Evolutionary conservation across 345 rosid genomes (phyloP).

Genomic region (Euphorbia tirucalli): DNA sequence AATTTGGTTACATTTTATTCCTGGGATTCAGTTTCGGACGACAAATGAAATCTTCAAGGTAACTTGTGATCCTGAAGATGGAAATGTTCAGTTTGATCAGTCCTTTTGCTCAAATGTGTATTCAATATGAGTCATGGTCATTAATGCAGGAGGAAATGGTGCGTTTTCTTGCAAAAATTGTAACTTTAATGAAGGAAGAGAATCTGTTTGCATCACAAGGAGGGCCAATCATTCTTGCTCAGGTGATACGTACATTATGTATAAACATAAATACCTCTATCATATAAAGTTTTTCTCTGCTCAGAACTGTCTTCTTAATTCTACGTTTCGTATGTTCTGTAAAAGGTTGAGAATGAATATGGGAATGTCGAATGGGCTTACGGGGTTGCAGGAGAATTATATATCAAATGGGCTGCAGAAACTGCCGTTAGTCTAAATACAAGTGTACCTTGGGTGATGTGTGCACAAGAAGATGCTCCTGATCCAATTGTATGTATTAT

Average conservation of each 20-base stretch:
- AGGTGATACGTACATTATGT: slow-evolving; percentile 30
- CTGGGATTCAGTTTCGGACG: slow-evolving; percentile 66
- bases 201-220: slow-evolving; percentile 64
- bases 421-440: slow-evolving; percentile 58
- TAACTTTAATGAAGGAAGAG: slow-evolving; percentile 51
- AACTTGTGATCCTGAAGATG: slow-evolving; percentile 6
- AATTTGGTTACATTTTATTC: slow-evolving; percentile 68
- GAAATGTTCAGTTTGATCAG: neutral
- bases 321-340: neutral
- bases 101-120: neutral
- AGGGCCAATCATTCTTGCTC: slow-evolving; percentile 71
- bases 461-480: slow-evolving; percentile 56
- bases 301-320: neutral
- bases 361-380: slow-evolving; percentile 56
- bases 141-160: slow-evolving; percentile 47
- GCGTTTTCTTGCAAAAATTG: slow-evolving; percentile 49
- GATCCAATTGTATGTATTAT: slow-evolving; percentile 48
- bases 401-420: slow-evolving; percentile 64
- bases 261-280: neutral
- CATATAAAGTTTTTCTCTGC: neutral
- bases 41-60: slow-evolving; percentile 52
- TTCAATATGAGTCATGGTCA: neutral
- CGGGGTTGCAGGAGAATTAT: slow-evolving; percentile 46
- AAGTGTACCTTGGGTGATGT: slow-evolving; percentile 74
- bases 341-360: slow-evolving; percentile 68